Conservation (phyloP, 116 monocot species). For the Dioscorea cayenensis region DNA sequence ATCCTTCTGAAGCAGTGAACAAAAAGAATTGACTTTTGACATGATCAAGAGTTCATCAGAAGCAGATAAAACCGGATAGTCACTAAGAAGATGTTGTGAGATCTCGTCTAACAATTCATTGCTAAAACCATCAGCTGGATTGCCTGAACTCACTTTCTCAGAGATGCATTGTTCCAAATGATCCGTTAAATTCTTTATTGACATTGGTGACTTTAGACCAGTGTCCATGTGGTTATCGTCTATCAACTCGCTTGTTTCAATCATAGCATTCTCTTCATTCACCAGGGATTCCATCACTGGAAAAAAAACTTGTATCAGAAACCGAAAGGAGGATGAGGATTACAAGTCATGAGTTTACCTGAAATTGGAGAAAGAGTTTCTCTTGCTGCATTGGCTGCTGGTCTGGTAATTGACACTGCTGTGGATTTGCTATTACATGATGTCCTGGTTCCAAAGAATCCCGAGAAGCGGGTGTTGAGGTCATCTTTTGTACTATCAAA, state of each 20-base stretch:
- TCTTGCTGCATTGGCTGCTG: constrained; percentile 22
- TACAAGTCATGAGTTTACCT: constrained; percentile 27
- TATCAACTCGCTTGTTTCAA: constrained; percentile 12
- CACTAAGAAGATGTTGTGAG: constrained; percentile 54
- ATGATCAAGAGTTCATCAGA: constrained; percentile 60
- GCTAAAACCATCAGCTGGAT: constrained; percentile 9
- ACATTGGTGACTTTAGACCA: constrained; percentile 62
- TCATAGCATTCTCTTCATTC: constrained; percentile 23
- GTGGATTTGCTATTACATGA: constrained; percentile 35
- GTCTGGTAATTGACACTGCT: constrained; percentile 23
- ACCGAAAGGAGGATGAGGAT: background rate
- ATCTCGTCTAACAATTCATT: constrained; percentile 59
- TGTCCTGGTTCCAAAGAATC: constrained; percentile 23
- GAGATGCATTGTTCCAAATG: constrained; percentile 68
- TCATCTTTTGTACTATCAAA: constrained; percentile 42
- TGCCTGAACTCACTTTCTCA: constrained; percentile 36
- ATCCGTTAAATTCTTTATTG: constrained; percentile 52
- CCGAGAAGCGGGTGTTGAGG: constrained; percentile 23
- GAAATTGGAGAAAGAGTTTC: constrained; percentile 46
- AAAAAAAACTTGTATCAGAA: background rate
- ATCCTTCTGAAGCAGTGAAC: constrained; percentile 58
- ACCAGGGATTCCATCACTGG: constrained; percentile 29
- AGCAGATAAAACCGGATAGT: constrained; percentile 44
- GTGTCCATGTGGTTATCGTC: constrained; percentile 33
- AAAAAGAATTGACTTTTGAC: constrained; percentile 74